Conservation (phyloP, 768 basidiomycete genomes). For the Rhizopogon vesiculosus region DNA sequence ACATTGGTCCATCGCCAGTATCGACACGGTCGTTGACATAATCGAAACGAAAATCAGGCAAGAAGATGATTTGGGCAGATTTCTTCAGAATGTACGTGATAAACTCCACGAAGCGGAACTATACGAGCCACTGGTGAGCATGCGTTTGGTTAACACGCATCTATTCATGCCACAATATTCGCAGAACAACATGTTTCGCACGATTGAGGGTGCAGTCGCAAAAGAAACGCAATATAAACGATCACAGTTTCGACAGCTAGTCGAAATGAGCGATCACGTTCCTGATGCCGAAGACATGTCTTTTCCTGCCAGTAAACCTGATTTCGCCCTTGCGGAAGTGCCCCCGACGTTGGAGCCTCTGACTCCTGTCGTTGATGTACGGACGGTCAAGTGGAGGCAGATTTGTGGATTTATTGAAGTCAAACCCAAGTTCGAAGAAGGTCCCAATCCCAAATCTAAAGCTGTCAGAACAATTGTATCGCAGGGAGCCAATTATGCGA, state of each 20-base stretch:
- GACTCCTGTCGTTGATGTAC: neutral
- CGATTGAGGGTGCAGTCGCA: neutral
- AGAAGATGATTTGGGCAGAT: neutral
- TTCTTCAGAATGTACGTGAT: neutral
- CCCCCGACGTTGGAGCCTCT: neutral
- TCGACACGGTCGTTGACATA: neutral
- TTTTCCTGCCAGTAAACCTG: neutral
- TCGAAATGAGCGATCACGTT: neutral
- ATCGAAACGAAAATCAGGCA: neutral
- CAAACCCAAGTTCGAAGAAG: neutral
- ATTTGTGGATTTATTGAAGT: neutral
- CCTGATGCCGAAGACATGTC: neutral
- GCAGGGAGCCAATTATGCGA: slow-evolving; percentile 23
- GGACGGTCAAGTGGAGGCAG: neutral
- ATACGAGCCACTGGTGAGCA: neutral
- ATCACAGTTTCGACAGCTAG: neutral
- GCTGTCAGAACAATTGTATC: slow-evolving; percentile 3
- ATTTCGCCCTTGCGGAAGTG: neutral
- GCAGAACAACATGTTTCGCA: neutral
- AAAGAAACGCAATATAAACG: neutral
- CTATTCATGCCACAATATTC: neutral
- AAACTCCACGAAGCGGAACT: neutral
- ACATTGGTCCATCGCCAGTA: neutral
- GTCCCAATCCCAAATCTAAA: neutral
- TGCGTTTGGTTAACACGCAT: neutral